Evolutionary conservation across 2,329 filamentous ascomycete genomes (phyloP).

Genomic region (Arthrobotrys musiformis): DNA sequence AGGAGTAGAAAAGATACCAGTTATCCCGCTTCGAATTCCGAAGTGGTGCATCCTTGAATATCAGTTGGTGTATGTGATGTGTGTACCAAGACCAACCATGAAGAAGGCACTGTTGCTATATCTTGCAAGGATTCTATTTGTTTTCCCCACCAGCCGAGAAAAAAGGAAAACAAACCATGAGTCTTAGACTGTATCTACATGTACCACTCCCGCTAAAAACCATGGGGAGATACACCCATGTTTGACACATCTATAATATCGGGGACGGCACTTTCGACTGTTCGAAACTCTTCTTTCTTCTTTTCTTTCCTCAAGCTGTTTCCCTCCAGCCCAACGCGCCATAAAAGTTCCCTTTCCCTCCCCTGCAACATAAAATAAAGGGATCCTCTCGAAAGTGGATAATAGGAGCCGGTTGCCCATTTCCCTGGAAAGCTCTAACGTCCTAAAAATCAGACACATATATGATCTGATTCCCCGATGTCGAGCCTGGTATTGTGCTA

Average conservation of each 20-base stretch:
- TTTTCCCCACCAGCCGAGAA: slow-evolving; percentile 47
- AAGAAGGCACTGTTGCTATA: slow-evolving; percentile 16
- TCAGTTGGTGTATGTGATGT: too few species aligned
- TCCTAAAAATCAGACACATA: slow-evolving; percentile 23
- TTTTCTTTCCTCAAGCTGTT: slow-evolving; percentile 56
- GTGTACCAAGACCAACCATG: slow-evolving; percentile 17
- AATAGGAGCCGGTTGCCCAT: slow-evolving; percentile 44
- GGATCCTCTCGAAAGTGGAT: slow-evolving; percentile 51
- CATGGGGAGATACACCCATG: slow-evolving; percentile 3
- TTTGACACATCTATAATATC: slow-evolving; percentile 12
- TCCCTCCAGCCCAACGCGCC: slow-evolving; percentile 56
- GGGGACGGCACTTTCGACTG: slow-evolving; percentile 47
- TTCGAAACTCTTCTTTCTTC: slow-evolving; percentile 43
- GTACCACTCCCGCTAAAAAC: slow-evolving; percentile 39
- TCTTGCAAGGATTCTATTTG: slow-evolving; percentile 42
- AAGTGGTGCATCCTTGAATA: too few species aligned
- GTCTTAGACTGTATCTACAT: slow-evolving; percentile 16
- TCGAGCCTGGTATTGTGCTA: slow-evolving; percentile 43
- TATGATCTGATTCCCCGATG: slow-evolving; percentile 53
- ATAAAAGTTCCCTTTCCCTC: slow-evolving; percentile 51
- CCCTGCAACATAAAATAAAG: slow-evolving; percentile 54
- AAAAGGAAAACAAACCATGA: slow-evolving; percentile 43
- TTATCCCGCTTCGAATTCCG: too few species aligned
- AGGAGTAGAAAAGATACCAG: too few species aligned
- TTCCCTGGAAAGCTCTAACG: slow-evolving; percentile 23